phyloP scores from a whole-genome alignment of 306 rosid species.

The Malus fusca region DNA sequence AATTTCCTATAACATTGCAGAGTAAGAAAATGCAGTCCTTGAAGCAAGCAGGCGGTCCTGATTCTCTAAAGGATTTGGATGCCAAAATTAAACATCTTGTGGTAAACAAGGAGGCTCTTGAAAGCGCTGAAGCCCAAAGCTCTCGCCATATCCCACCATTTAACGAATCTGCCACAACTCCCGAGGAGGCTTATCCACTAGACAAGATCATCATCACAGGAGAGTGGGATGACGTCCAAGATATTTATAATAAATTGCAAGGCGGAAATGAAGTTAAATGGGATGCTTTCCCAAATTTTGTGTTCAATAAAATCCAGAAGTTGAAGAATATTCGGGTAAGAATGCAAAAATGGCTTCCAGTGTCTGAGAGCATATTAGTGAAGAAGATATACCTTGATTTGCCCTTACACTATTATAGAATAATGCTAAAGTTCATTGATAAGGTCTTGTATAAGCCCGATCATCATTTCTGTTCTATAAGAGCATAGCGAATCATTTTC shows the following conservation, averaged over 20 bases:
- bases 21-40: slow-evolving; percentile 33
- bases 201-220: slow-evolving; percentile 61
- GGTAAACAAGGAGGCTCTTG: slow-evolving; percentile 50
- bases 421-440: not conserved
- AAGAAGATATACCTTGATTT: not conserved
- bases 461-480: not conserved
- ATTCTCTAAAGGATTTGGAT: slow-evolving; percentile 41
- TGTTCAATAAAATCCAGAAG: slow-evolving; percentile 44
- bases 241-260: slow-evolving; percentile 41
- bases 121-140: slow-evolving; percentile 31
- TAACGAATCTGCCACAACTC: slow-evolving; percentile 58
- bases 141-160: slow-evolving; percentile 68
- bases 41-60: slow-evolving; percentile 41
- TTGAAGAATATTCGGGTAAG: slow-evolving; percentile 54
- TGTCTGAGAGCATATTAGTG: not conserved
- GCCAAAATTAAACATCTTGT: slow-evolving; percentile 46
- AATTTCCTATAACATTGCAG: slow-evolving; percentile 32
- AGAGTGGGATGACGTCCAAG: slow-evolving; percentile 70
- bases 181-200: slow-evolving; percentile 65
- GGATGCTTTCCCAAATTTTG: slow-evolving; percentile 52
- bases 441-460: not conserved
- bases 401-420: not conserved
- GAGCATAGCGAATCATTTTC: not conserved
- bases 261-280: slow-evolving; percentile 25
- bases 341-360: not conserved